Conservation (phyloP, 495 filamentous ascomycete genomes). For the Corynascus novoguineensis region DNA sequence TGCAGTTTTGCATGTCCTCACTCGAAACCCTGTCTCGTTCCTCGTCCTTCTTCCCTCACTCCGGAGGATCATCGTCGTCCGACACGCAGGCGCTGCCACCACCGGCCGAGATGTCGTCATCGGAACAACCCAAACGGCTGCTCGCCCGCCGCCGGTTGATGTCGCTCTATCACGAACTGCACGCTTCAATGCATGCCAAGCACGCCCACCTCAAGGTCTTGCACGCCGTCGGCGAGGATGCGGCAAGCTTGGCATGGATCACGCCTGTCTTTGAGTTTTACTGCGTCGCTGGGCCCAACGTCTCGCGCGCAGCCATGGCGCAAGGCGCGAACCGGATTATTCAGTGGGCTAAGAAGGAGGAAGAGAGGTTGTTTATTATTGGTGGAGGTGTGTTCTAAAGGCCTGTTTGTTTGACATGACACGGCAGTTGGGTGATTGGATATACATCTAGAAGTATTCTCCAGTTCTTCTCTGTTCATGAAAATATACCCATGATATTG, state of each 20-base stretch:
- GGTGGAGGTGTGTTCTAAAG: conserved; percentile 69
- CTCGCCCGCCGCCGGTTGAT: conserved; percentile 70
- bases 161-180: conserved; percentile 76
- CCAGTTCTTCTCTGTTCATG: too few species aligned
- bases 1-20: conserved; percentile 89
- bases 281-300: conserved; percentile 76
- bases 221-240: conserved; percentile 65
- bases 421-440: not conserved
- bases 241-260: conserved; percentile 79
- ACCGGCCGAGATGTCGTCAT: not conserved
- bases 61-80: not conserved
- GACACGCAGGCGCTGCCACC: not conserved
- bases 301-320: conserved; percentile 70
- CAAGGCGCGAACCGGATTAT: conserved; percentile 81
- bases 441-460: not conserved
- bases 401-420: not conserved
- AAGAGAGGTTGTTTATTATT: conserved; percentile 91
- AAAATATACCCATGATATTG: not conserved
- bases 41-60: too few species aligned
- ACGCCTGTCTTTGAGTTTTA: conserved; percentile 91
- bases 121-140: conserved; percentile 34
- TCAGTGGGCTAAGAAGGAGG: conserved; percentile 84
- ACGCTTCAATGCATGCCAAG: conserved; percentile 76
- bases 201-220: conserved; percentile 78
- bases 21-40: conserved; percentile 60